Conservation (phyloP, 352 stramenopile species). For the Achlya hypogyna region DNA sequence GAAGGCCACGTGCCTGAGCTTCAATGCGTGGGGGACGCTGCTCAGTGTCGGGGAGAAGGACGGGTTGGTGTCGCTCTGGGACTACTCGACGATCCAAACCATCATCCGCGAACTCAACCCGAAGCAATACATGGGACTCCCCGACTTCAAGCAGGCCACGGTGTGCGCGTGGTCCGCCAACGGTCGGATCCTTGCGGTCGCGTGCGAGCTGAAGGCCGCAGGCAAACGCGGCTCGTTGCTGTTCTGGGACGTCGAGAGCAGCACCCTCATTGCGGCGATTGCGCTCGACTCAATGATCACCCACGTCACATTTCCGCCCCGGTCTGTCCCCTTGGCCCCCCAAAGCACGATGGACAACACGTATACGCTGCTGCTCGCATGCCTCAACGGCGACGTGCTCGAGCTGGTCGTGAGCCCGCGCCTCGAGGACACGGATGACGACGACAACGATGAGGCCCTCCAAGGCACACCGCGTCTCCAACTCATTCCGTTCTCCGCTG, state of each 20-base stretch:
- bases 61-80: constrained; percentile 72
- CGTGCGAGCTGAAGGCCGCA: constrained; percentile 12
- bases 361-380: neutral
- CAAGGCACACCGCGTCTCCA: neutral
- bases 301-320: constrained; percentile 4
- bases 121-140: constrained; percentile 25
- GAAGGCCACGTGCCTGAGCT: constrained; percentile 56
- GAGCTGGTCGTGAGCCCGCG: neutral
- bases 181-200: constrained; percentile 10
- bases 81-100: constrained; percentile 68
- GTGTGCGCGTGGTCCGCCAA: constrained; percentile 14
- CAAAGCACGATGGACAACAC: neutral
- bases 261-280: neutral
- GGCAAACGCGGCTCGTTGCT: neutral
- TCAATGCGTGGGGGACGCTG: constrained; percentile 53
- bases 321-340: neutral
- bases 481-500: neutral
- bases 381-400: constrained; percentile 1
- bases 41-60: constrained; percentile 71
- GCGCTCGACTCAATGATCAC: constrained; percentile 17
- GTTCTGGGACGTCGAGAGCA: constrained; percentile 10
- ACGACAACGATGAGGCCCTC: neutral
- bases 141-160: constrained; percentile 17
- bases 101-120: constrained; percentile 73
- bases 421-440: neutral